phyloP scores from a whole-genome alignment of 768 basidiomycete species.

The Phylloporus arenicola region DNA sequence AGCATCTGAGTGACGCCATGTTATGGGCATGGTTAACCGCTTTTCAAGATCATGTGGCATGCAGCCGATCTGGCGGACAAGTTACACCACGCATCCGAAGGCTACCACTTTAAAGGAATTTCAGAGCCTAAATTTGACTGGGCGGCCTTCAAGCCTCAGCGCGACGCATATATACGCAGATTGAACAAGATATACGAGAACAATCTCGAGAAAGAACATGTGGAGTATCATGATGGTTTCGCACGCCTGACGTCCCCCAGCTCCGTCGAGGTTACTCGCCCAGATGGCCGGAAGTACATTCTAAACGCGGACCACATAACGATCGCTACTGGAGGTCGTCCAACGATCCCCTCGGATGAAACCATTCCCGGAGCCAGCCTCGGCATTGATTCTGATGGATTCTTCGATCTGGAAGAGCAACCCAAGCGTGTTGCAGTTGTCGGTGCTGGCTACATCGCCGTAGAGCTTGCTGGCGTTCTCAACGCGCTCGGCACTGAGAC shows the following conservation, averaged over 20 bases:
- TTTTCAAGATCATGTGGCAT: constrained; percentile 90
- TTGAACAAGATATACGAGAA: constrained; percentile 89
- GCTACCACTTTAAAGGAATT: constrained; percentile 65
- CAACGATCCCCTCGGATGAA: constrained; percentile 71
- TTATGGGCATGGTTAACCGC: background rate
- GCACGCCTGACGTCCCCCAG: constrained; percentile 67
- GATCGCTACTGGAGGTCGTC: constrained; percentile 83
- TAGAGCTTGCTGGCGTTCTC: constrained; percentile 94
- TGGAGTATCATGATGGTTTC: constrained; percentile 80
- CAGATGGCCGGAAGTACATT: constrained; percentile 64
- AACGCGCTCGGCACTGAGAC: constrained; percentile 88
- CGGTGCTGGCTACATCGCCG: constrained; percentile 97
- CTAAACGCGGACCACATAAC: constrained; percentile 74
- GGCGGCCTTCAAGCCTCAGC: constrained; percentile 85
- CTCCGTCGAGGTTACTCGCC: constrained; percentile 65
- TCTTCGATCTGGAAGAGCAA: constrained; percentile 87
- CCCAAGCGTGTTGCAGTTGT: constrained; percentile 92
- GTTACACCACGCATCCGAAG: constrained; percentile 65
- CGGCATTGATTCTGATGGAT: constrained; percentile 92
- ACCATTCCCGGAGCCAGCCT: constrained; percentile 84
- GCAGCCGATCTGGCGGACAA: constrained; percentile 88
- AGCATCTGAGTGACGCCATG: background rate
- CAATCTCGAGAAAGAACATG: constrained; percentile 82
- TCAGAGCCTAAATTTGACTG: constrained; percentile 72
- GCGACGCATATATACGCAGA: constrained; percentile 89